These are phyloP conservation scores for Irpex lacteus DNA, from an alignment of 1,284 basidiomycete species.

Conservation along the genomic window DNA sequence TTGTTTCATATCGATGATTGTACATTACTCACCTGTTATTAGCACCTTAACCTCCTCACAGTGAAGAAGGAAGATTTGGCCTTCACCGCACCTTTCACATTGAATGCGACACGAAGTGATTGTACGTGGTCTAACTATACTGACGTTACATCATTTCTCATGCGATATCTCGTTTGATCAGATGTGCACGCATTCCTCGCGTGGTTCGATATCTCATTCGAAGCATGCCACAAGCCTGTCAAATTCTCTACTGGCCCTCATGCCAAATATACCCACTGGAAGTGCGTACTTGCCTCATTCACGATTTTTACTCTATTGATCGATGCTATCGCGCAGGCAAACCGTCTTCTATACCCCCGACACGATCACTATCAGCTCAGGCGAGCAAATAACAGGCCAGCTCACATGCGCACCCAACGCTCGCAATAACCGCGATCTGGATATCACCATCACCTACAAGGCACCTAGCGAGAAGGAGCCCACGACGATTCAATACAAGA, in stretches of 20 bases:
- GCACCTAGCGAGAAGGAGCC: slow-evolving; percentile 33
- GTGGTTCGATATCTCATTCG: slow-evolving; percentile 98
- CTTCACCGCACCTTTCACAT: slow-evolving; percentile 80
- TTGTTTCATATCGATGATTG: not conserved
- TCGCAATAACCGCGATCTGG: slow-evolving; percentile 90
- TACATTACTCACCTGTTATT: not conserved
- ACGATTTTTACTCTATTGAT: not conserved
- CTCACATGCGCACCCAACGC: slow-evolving; percentile 83
- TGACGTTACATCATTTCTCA: slow-evolving; percentile 6
- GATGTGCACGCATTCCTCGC: slow-evolving; percentile 99
- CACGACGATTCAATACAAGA: slow-evolving; percentile 64
- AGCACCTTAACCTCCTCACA: slow-evolving; percentile 90
- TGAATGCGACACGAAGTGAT: slow-evolving; percentile 88
- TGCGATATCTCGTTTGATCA: slow-evolving; percentile 29
- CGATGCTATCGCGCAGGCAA: slow-evolving; percentile 51
- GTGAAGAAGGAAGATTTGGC: slow-evolving; percentile 95
- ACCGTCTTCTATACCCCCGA: slow-evolving; percentile 95
- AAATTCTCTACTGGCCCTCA: slow-evolving; percentile 95
- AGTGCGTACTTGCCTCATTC: slow-evolving; percentile 51
- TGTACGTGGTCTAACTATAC: slow-evolving; percentile 51
- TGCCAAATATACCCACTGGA: slow-evolving; percentile 97
- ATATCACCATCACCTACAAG: slow-evolving; percentile 81
- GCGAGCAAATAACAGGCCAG: slow-evolving; percentile 70
- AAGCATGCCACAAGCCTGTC: slow-evolving; percentile 89
- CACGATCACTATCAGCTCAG: slow-evolving; percentile 63